A percentile compares a stretch with the other conserved stretches of the same genome.
These are phyloP conservation scores for Metarhizium brunneum DNA, from an alignment of 2,329 filamentous ascomycete genomes.

Conservation along the genomic window DNA sequence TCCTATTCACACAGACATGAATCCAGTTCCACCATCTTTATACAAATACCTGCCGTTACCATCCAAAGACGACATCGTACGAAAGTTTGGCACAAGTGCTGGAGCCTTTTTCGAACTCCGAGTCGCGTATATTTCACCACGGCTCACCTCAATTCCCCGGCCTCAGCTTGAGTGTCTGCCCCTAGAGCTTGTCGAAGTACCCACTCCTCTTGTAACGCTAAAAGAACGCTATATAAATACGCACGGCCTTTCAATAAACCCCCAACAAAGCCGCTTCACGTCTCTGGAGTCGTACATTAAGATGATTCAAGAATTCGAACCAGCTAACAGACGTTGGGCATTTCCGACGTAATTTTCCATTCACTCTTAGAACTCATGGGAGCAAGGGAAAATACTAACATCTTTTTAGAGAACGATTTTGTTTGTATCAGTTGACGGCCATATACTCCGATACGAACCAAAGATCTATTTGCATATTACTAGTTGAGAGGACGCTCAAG, in stretches of 20 bases:
- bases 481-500: not conserved
- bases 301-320: not conserved
- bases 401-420: no score
- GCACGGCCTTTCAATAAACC: not conserved
- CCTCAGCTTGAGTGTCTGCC: not conserved
- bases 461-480: no score
- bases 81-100: not conserved
- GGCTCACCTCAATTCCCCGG: not conserved
- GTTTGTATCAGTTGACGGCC: no score
- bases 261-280: not conserved
- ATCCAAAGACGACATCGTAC: not conserved
- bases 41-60: not conserved
- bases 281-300: not conserved
- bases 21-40: not conserved
- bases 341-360: not conserved
- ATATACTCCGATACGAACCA: no score
- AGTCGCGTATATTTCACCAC: not conserved
- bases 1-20: not conserved
- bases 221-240: not conserved
- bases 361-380: not conserved
- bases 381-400: not conserved
- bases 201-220: not conserved
- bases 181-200: not conserved
- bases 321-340: not conserved
- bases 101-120: not conserved